Evolutionary conservation across 176 grass and related monocot genomes (phyloP).

Genomic region (Zoysia japonica): DNA sequence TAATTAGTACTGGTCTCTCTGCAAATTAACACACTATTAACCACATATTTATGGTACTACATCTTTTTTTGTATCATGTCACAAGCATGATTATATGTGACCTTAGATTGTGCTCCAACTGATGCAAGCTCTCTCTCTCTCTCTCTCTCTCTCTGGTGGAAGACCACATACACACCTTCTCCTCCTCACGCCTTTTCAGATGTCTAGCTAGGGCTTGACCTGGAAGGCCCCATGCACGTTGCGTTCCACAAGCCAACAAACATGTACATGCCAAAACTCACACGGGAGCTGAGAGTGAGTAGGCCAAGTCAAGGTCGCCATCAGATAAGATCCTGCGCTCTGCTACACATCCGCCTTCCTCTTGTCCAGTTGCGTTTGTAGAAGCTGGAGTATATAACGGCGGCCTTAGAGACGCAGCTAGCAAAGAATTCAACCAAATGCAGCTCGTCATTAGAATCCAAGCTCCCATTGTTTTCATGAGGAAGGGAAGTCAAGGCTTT

Average conservation of each 20-base stretch:
- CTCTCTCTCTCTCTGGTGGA: constrained; percentile 23
- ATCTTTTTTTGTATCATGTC: constrained; percentile 24
- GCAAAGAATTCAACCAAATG: constrained; percentile 48
- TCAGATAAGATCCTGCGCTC: constrained; percentile 54
- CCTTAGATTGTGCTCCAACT: constrained; percentile 42
- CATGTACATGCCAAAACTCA: constrained; percentile 50
- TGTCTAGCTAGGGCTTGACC: constrained; percentile 58
- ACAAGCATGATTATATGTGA: constrained; percentile 30
- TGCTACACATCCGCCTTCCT: constrained; percentile 1
- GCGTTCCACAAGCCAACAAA: constrained; percentile 40
- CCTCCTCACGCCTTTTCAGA: constrained; percentile 82
- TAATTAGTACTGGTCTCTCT: constrained; percentile 47
- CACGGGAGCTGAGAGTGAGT: constrained; percentile 33
- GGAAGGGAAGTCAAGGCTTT: constrained; percentile 56
- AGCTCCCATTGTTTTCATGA: constrained; percentile 37
- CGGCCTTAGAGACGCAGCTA: constrained; percentile 31
- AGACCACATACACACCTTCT: constrained; percentile 31
- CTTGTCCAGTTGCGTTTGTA: constrained; percentile 46
- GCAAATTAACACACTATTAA: constrained; percentile 38
- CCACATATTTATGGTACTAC: constrained; percentile 25
- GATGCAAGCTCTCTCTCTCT: background rate
- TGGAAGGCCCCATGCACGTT: constrained; percentile 33
- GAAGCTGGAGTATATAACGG: constrained; percentile 34
- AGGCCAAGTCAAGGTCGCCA: constrained; percentile 45
- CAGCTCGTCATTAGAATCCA: constrained; percentile 54